phyloP scores from a whole-genome alignment of 2,329 filamentous ascomycete species.

The Graphilbum ipis-grandicollis region DNA sequence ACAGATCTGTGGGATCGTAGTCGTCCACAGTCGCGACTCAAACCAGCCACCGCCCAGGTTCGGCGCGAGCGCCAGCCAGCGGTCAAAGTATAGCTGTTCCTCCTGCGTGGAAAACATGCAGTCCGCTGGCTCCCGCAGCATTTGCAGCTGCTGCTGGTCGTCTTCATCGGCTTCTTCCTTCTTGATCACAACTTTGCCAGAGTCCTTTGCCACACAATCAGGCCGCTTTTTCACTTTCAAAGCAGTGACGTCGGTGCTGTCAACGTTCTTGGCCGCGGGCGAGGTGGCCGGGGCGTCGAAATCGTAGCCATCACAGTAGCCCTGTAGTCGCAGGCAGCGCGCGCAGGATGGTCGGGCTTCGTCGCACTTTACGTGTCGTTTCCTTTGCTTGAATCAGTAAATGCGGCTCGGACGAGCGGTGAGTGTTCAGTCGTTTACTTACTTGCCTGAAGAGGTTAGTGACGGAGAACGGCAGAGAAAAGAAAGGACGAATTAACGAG shows the following conservation, averaged over 20 bases:
- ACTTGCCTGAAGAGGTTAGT: neutral
- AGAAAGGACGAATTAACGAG: neutral
- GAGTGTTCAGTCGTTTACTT: no score
- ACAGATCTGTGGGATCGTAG: constrained; percentile 17
- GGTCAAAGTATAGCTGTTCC: constrained; percentile 13
- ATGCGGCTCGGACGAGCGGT: no score
- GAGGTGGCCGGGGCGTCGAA: neutral
- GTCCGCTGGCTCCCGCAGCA: constrained; percentile 6
- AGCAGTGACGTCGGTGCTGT: no score
- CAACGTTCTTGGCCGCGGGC: neutral
- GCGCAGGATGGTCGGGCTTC: constrained; percentile 14
- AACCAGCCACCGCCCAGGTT: constrained; percentile 15
- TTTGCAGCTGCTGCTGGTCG: neutral
- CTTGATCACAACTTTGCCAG: no score
- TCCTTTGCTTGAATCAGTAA: constrained; percentile 6
- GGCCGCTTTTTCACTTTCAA: no score
- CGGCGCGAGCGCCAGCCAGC: constrained; percentile 10
- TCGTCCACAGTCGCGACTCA: constrained; percentile 18
- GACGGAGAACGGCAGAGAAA: no score
- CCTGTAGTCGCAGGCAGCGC: constrained; percentile 14
- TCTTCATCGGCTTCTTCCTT: neutral
- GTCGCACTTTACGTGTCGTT: constrained; percentile 12
- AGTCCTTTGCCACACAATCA: no score
- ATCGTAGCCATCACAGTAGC: constrained; percentile 15
- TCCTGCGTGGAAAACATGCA: constrained; percentile 7